Evolutionary conservation across 2,329 filamentous ascomycete species (phyloP).

Genomic region (Lasiodiplodia hormozganensis): DNA sequence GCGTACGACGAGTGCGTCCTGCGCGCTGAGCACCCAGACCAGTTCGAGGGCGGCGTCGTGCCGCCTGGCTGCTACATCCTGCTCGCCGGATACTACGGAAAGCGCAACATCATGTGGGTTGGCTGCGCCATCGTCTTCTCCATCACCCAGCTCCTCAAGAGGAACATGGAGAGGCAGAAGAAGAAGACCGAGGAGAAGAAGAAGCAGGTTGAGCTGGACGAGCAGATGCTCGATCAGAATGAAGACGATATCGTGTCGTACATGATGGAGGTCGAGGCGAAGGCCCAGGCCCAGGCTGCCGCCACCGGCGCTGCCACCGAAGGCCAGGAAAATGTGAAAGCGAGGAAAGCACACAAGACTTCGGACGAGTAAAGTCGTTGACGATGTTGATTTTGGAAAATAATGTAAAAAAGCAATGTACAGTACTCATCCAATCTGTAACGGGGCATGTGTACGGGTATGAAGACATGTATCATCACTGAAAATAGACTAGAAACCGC

Average conservation of each 20-base stretch:
- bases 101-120: conserved; percentile 22
- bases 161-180: conserved; percentile 27
- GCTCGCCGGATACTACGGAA: conserved; percentile 12
- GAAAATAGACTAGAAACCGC: conserved; percentile 13
- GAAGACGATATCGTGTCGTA: conserved; percentile 28
- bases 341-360: conserved; percentile 10
- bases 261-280: conserved; percentile 13
- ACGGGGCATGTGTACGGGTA: background rate
- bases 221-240: conserved; percentile 29
- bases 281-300: conserved; percentile 14
- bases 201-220: conserved; percentile 24
- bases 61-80: conserved; percentile 21
- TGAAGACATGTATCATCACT: background rate
- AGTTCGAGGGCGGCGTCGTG: conserved; percentile 6
- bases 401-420: conserved; percentile 1
- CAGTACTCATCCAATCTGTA: background rate
- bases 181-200: conserved; percentile 25
- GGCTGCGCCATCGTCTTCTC: background rate
- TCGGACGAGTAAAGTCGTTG: conserved; percentile 3
- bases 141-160: conserved; percentile 2
- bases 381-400: background rate
- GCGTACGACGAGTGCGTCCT: conserved; percentile 24
- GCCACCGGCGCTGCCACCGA: background rate
- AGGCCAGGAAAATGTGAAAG: background rate
- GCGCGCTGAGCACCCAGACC: conserved; percentile 12